Evolutionary conservation across 2,329 filamentous ascomycete genomes (phyloP), one percentile per base, ranked within the genome.

Genomic region (Pyrenophora seminiperda): DNA sequence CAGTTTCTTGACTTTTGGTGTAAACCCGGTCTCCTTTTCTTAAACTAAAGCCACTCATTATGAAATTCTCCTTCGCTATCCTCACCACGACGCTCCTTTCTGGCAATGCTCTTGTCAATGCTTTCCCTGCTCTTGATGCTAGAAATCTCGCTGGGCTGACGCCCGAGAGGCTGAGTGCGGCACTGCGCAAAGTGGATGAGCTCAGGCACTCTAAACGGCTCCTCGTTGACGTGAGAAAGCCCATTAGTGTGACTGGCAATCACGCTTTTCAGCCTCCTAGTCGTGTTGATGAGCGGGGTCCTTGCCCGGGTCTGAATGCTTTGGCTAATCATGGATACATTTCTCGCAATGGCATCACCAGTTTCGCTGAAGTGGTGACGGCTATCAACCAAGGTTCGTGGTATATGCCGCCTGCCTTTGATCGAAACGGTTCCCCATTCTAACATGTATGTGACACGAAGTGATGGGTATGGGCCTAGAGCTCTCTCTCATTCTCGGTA

Each of bases 401-500:
- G n/a, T n/a, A n/a, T n/a, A n/a, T n/a, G n/a, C n/a, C n/a, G n/a
- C n/a, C n/a, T n/a, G n/a, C n/a, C n/a, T n/a, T n/a, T 11, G 14
- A 18, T 19, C 17, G 9, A 11, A 29, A 24, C 27, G 7, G 20
- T 18, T 20, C 14, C 17, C 4, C n/a, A n/a, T 4, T 30, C 34
- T 40, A 31, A 41, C 20, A 30, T 22, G 32, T 9, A n/a, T 31
- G 29, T 31, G 29, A 27, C 17, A 13, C 31, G 1, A 17, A 63
- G 78, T 81, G 1, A 79, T 62, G 10, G 59, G 59, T 14, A 81
- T 81, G 79, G 74, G 74, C 22, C 59, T 63, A 32, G 72, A 77
- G 50, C 70, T 74, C 3, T 72, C 74, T 42, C 65, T 79, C 3
- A 36, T 63, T 10, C 50, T 64, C 0, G 72, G 75, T n/a, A 65